Conservation (phyloP, 1,139 yeast species). For the Magnusiomyces magnusii region DNA sequence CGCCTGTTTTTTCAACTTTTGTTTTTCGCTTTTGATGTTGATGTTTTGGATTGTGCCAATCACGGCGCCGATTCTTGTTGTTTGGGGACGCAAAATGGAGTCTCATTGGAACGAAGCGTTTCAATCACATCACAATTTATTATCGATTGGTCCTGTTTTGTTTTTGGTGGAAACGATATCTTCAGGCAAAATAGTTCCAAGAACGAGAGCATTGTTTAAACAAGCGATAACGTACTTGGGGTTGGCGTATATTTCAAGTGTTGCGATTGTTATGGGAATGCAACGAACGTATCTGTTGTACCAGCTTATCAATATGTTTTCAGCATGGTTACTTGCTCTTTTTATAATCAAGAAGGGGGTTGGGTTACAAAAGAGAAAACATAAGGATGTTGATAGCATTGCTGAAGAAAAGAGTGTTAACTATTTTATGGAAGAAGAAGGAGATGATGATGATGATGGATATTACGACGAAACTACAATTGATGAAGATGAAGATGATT, state of each 20-base stretch:
- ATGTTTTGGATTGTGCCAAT: slow-evolving; percentile 32
- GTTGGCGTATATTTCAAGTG: slow-evolving; percentile 25
- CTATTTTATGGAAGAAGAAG: background rate
- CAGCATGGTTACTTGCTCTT: slow-evolving; percentile 24
- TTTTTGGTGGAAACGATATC: slow-evolving; percentile 27
- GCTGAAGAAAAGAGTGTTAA: background rate
- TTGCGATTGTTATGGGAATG: slow-evolving; percentile 30
- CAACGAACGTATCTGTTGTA: slow-evolving; percentile 33
- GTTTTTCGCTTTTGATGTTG: slow-evolving; percentile 27
- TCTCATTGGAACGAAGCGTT: slow-evolving; percentile 29
- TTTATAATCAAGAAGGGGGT: background rate
- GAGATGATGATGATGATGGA: no score
- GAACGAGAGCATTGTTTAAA: slow-evolving; percentile 15
- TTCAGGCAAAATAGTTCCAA: slow-evolving; percentile 28
- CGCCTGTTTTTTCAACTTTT: slow-evolving; percentile 21
- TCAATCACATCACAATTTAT: slow-evolving; percentile 27
- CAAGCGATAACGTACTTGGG: slow-evolving; percentile 22
- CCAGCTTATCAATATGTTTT: slow-evolving; percentile 28
- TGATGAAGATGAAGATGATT: background rate
- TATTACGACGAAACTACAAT: background rate
- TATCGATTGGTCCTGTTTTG: slow-evolving; percentile 31
- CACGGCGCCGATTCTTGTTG: slow-evolving; percentile 30
- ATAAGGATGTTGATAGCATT: background rate
- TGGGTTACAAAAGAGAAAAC: background rate
- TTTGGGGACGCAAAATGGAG: slow-evolving; percentile 31